phyloP scores from a whole-genome alignment of 2,329 filamentous ascomycete species.

The Fusarium torreyae region DNA sequence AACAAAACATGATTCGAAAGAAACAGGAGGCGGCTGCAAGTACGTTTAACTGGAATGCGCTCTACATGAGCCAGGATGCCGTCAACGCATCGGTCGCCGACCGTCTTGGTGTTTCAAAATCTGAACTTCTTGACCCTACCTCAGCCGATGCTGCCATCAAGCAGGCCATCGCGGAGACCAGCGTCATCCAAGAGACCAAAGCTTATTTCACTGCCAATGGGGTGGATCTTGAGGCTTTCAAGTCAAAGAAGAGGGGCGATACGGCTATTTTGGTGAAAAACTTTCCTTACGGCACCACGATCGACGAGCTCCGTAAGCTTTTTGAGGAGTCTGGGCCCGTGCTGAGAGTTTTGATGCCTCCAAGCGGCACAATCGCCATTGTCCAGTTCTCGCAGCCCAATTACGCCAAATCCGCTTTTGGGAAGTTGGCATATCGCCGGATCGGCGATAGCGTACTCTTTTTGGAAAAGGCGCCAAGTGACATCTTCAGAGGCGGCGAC shows the following conservation, averaged over 20 bases:
- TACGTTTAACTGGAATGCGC: constrained; percentile 97
- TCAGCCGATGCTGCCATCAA: constrained; percentile 95
- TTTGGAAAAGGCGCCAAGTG: constrained; percentile 91
- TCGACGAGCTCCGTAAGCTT: constrained; percentile 82
- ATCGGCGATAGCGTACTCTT: constrained; percentile 93
- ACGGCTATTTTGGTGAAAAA: constrained; percentile 94
- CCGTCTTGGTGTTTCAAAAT: constrained; percentile 90
- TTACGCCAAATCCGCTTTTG: constrained; percentile 87
- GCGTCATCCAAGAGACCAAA: constrained; percentile 96
- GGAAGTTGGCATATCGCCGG: constrained; percentile 87
- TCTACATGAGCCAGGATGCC: constrained; percentile 98
- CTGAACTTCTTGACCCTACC: constrained; percentile 94
- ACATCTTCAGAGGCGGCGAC: constrained; percentile 72
- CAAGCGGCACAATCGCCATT: constrained; percentile 93
- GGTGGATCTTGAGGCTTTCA: constrained; percentile 93
- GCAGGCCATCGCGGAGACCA: constrained; percentile 96
- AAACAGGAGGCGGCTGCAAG: constrained; percentile 84
- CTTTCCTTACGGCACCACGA: constrained; percentile 85
- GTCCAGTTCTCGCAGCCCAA: constrained; percentile 86
- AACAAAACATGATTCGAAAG: constrained; percentile 90
- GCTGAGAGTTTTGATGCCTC: constrained; percentile 88
- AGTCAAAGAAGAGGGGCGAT: constrained; percentile 86
- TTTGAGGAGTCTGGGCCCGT: constrained; percentile 91
- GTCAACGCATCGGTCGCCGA: constrained; percentile 91
- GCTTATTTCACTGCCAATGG: constrained; percentile 90